Conservation (phyloP, 2,329 filamentous ascomycete species). For the Macrophomina tecta region DNA sequence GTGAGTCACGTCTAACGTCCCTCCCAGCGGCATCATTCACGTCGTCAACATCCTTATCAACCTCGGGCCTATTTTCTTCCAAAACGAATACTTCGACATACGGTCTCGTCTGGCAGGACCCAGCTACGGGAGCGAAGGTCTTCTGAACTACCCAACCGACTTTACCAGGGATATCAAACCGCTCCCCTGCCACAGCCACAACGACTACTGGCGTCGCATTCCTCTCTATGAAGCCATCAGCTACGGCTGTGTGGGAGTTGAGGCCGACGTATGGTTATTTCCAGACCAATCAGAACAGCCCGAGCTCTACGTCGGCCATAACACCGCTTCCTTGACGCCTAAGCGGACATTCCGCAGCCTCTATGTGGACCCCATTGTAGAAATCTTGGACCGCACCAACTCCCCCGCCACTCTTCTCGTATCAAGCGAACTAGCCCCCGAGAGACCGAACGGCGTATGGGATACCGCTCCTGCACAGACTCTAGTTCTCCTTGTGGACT, state of each 20-base stretch:
- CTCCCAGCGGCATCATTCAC: slow-evolving; percentile 49
- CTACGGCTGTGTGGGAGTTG: slow-evolving; percentile 61
- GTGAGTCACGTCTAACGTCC: neutral
- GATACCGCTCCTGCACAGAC: slow-evolving; percentile 56
- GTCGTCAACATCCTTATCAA: slow-evolving; percentile 47
- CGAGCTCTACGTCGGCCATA: slow-evolving; percentile 64
- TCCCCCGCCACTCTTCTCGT: slow-evolving; percentile 31
- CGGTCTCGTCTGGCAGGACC: slow-evolving; percentile 51
- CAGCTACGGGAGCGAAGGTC: slow-evolving; percentile 42
- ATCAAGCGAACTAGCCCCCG: slow-evolving; percentile 29
- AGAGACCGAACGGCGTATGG: slow-evolving; percentile 55
- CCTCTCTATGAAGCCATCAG: slow-evolving; percentile 62
- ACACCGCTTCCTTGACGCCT: slow-evolving; percentile 51
- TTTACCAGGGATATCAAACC: slow-evolving; percentile 58
- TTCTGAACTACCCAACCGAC: slow-evolving; percentile 50
- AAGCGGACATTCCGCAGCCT: slow-evolving; percentile 57
- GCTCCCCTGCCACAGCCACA: slow-evolving; percentile 62
- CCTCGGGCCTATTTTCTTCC: slow-evolving; percentile 45
- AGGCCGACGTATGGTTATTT: slow-evolving; percentile 64
- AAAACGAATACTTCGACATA: slow-evolving; percentile 41
- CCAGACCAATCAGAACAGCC: slow-evolving; percentile 39
- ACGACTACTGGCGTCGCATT: slow-evolving; percentile 63
- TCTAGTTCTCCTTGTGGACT: slow-evolving; percentile 61
- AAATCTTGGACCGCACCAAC: slow-evolving; percentile 59
- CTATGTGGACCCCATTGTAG: slow-evolving; percentile 60